phyloP scores from a whole-genome alignment of 2,329 filamentous ascomycete species.

The Colletotrichum theobromicola region DNA sequence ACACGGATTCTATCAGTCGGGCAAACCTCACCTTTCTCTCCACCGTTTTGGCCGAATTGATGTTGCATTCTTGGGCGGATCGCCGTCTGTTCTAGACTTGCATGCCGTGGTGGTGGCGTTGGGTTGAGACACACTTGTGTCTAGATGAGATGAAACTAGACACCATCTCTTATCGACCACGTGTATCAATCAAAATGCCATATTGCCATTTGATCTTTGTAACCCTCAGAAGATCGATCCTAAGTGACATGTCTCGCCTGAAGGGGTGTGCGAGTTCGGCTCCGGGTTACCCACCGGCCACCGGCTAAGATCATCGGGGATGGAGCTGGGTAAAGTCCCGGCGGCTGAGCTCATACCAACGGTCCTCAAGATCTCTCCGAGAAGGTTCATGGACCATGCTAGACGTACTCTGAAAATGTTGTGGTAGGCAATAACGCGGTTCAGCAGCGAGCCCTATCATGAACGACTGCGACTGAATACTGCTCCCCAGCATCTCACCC shows the following conservation, averaged over 20 bases:
- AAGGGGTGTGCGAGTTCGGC: neutral
- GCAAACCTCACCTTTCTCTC: neutral
- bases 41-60: neutral
- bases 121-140: neutral
- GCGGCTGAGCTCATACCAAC: fast-evolving
- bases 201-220: neutral
- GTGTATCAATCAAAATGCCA: neutral
- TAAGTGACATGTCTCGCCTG: neutral
- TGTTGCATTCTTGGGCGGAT: neutral
- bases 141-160: neutral
- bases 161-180: neutral
- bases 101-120: neutral
- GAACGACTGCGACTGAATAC: too few species aligned
- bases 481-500: too few species aligned
- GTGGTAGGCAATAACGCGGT: too few species aligned
- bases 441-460: too few species aligned
- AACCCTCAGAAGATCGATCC: neutral
- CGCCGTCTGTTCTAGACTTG: neutral
- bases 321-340: neutral
- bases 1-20: neutral
- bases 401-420: too few species aligned
- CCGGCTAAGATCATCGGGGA: neutral
- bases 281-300: neutral
- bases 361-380: fast-evolving
- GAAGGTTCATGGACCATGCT: too few species aligned